Percentiles rank a stretch among this genome's conserved stretches.
Conservation (phyloP, 164 flowering plant genomes). For the Magnolia changhungtana region DNA sequence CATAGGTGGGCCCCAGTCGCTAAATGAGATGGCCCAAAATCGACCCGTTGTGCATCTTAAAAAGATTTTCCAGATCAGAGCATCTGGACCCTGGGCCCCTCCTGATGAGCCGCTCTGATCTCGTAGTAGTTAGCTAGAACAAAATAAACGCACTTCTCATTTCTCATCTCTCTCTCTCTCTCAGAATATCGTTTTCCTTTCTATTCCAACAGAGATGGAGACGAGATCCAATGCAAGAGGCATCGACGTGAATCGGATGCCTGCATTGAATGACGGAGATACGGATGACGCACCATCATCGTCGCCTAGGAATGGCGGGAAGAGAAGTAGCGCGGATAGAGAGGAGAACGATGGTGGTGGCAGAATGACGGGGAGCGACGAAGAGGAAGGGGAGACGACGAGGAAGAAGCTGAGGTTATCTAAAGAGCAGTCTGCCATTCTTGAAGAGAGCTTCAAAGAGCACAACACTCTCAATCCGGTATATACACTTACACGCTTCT, state of each 20-base stretch:
- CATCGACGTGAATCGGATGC: constrained; percentile 4
- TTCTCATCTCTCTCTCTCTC: background rate
- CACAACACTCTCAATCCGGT: constrained; percentile 84
- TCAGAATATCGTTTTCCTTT: background rate
- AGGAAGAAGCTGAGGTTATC: constrained; percentile 79
- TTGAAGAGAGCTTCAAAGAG: constrained; percentile 84
- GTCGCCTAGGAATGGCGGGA: constrained; percentile 14
- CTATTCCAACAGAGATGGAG: background rate
- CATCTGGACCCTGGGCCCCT: too few relatives aligned
- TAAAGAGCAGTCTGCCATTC: constrained; percentile 77
- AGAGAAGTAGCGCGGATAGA: constrained; percentile 14
- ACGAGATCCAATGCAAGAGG: background rate
- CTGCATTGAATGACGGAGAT: background rate
- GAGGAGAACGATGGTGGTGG: constrained; percentile 23
- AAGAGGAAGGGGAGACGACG: constrained; percentile 49
- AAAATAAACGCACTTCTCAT: background rate
- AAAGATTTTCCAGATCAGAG: too few relatives aligned
- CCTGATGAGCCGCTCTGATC: too few relatives aligned
- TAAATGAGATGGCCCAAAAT: too few relatives aligned
- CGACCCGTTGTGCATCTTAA: too few relatives aligned
- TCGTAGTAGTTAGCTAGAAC: background rate
- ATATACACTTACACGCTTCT: constrained; percentile 13
- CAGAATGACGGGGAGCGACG: constrained; percentile 37
- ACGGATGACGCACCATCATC: background rate
- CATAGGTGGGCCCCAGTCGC: too few relatives aligned